phyloP scores from a whole-genome alignment of 257 asterid genomes.

The Ilex aquifolium region DNA sequence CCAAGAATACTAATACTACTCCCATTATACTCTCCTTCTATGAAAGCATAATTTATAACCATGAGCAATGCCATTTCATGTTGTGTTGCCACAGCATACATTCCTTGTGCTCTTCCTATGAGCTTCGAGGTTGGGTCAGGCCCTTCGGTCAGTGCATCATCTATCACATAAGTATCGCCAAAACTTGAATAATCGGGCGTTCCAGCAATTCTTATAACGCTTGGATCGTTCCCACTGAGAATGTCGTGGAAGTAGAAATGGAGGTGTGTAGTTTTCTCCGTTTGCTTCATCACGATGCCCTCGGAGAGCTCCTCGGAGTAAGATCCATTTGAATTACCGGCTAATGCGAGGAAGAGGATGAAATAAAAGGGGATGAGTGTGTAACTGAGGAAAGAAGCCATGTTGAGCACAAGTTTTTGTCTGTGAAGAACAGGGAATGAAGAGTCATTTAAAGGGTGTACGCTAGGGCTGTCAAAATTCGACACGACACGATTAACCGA shows the following conservation, averaged over 20 bases:
- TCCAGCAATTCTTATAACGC: slow-evolving; percentile 42
- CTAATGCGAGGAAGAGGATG: no score
- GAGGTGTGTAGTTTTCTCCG: background rate
- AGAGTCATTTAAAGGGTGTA: no score
- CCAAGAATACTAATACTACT: slow-evolving; percentile 76
- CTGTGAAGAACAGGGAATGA: no score
- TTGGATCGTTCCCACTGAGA: slow-evolving; percentile 5
- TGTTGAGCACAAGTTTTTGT: no score
- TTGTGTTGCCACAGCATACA: slow-evolving; percentile 67
- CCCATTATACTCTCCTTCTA: slow-evolving; percentile 54
- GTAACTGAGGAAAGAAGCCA: no score
- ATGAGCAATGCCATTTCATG: slow-evolving; percentile 56
- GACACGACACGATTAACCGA: no score
- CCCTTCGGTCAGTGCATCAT: slow-evolving; percentile 57
- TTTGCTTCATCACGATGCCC: no score
- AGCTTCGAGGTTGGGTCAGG: slow-evolving; percentile 49
- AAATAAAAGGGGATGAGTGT: no score
- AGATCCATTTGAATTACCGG: no score
- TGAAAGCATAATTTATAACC: slow-evolving; percentile 55
- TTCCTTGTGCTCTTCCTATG: slow-evolving; percentile 71
- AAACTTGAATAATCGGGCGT: slow-evolving; percentile 26
- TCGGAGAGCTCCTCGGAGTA: no score
- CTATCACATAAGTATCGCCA: slow-evolving; percentile 50
- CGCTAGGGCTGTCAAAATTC: no score
- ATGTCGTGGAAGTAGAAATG: slow-evolving; percentile 4